phyloP scores from a whole-genome alignment of 129 eudicot species.

The Centrapalus pauciflorus region DNA sequence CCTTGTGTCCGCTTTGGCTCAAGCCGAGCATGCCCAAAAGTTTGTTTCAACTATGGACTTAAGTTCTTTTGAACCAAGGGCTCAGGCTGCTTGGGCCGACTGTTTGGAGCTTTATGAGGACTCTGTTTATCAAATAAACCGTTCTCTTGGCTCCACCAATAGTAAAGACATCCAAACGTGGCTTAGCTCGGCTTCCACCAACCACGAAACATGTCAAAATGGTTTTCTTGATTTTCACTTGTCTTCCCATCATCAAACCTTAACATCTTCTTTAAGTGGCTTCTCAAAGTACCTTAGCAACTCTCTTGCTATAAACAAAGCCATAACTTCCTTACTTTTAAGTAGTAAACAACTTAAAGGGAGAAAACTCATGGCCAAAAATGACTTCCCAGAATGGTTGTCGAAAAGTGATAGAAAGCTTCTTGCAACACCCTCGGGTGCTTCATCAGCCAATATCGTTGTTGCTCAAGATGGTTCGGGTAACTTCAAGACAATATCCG shows the following conservation, averaged over 20 bases:
- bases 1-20: constrained; percentile 41
- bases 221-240: constrained; percentile 48
- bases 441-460: constrained; percentile 32
- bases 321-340: constrained; percentile 21
- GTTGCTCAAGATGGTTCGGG: constrained; percentile 73
- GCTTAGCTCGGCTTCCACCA: constrained; percentile 48
- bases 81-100: constrained; percentile 55
- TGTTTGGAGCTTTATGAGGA: constrained; percentile 68
- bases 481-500: constrained; percentile 48
- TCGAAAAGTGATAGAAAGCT: constrained; percentile 36
- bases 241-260: constrained; percentile 29
- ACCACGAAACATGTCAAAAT: constrained; percentile 54
- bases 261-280: constrained; percentile 16
- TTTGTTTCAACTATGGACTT: constrained; percentile 45
- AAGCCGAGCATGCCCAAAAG: constrained; percentile 43
- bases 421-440: constrained; percentile 34
- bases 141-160: constrained; percentile 30
- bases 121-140: constrained; percentile 40
- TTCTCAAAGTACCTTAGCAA: constrained; percentile 40
- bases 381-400: constrained; percentile 37
- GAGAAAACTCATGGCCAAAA: constrained; percentile 28
- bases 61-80: constrained; percentile 36
- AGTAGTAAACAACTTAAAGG: constrained; percentile 28
- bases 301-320: constrained; percentile 56
- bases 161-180: constrained; percentile 44